Conservation (phyloP, 139 green algal species). For the Astrephomene gubernaculifera region DNA sequence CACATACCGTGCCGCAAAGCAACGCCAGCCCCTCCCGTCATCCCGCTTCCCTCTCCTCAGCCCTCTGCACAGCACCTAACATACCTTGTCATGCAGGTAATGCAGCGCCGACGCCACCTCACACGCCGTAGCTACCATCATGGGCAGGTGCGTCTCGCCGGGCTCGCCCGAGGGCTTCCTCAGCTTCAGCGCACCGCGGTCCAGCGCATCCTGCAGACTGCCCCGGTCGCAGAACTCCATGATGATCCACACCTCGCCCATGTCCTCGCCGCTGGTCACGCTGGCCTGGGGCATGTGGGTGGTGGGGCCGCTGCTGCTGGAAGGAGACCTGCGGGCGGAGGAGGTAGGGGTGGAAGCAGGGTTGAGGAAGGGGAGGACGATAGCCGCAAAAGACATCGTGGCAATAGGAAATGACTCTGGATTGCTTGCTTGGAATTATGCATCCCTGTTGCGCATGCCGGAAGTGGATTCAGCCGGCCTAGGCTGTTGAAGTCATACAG, state of each 20-base stretch:
- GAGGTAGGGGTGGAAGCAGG: background rate
- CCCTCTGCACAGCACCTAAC: background rate
- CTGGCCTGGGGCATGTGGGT: background rate
- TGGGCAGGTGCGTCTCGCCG: constrained; percentile 48
- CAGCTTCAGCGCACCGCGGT: constrained; percentile 52
- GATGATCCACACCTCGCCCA: constrained; percentile 49
- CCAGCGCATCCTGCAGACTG: constrained; percentile 54
- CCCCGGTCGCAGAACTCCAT: constrained; percentile 52
- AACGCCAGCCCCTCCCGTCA: too few species aligned
- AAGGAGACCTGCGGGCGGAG: background rate
- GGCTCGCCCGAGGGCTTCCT: constrained; percentile 15
- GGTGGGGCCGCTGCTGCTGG: constrained; percentile 10
- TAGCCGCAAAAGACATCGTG: background rate
- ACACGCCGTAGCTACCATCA: constrained; percentile 53
- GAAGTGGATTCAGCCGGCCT: too few species aligned
- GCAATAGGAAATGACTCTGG: too few species aligned
- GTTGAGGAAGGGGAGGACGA: background rate
- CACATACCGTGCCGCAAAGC: too few species aligned
- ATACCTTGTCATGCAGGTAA: constrained; percentile 64
- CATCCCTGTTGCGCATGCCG: too few species aligned
- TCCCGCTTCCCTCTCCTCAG: too few species aligned
- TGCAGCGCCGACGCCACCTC: constrained; percentile 66
- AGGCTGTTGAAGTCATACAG: too few species aligned
- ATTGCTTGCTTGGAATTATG: too few species aligned
- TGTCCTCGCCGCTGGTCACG: constrained; percentile 24